phyloP scores from a whole-genome alignment of 352 stramenopile genomes.

The Pythium graminicola region DNA sequence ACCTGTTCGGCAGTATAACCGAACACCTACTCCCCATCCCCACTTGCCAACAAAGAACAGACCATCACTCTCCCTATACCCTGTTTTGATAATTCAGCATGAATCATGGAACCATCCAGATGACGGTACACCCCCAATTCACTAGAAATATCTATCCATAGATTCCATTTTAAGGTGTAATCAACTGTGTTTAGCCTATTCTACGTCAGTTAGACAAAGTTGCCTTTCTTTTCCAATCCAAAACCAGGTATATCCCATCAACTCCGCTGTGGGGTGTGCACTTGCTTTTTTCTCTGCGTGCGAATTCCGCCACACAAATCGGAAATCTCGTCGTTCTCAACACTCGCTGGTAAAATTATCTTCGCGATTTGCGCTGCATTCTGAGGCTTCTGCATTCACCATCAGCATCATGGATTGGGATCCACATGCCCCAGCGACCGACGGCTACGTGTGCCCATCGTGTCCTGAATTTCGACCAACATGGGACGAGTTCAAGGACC shows the following conservation, averaged over 20 bases:
- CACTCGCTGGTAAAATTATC: conserved; percentile 12
- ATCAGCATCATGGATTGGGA: conserved; percentile 59
- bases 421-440: conserved; percentile 34
- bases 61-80: conserved; percentile 12
- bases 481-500: conserved; percentile 82
- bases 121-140: neutral
- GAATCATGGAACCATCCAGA: neutral
- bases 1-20: neutral
- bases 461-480: conserved; percentile 86
- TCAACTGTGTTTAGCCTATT: neutral
- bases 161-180: conserved; percentile 1
- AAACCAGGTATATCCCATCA: neutral
- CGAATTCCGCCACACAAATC: conserved; percentile 15
- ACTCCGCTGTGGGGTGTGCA: neutral
- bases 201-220: neutral
- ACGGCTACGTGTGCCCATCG: conserved; percentile 78
- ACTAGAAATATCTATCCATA: neutral
- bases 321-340: neutral
- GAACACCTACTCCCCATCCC: conserved; percentile 19
- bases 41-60: conserved; percentile 22
- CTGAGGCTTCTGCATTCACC: too few species aligned
- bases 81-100: conserved; percentile 4
- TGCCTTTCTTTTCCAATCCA: neutral
- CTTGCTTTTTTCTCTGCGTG: conserved; percentile 19
- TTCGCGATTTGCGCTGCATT: neutral